Base-by-base conservation (phyloP, 202 grass and related monocot genomes). In the Setaria viridis region DNA sequence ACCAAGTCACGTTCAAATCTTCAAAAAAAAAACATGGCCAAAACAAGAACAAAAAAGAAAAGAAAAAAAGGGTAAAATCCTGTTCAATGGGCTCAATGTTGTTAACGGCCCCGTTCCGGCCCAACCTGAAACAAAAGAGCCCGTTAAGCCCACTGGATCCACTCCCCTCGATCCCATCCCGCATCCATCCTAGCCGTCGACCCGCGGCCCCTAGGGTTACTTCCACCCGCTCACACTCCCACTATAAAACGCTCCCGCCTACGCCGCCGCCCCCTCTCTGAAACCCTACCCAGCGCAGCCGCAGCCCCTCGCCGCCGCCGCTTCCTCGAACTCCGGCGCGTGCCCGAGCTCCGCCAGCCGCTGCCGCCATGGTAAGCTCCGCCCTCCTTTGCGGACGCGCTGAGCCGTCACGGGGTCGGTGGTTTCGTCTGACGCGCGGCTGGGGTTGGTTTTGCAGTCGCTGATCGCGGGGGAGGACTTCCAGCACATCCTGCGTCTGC, bases 401-500 rank as follows among this genome's bases (percentile, higher is more conserved):
- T 11, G 19, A 10, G 2, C 45, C 59, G 35, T 39, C 9, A 13
- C 49, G 19, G 37, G 8, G 4, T 13, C 0, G 57, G 14, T 55
- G 49, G 25, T 69, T 25, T 32, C 11, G n/a, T 62, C 37, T 84
- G 67, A 45, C 21, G 29, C 11, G 77, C 10, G 45, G 19, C 9
- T 30, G 12, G 51, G 16, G 37, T 45, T 25, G 11, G 10, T 3
- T 46, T 70, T 42, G 82, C 37, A 89, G 86, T 88, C 91, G 62
- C 70, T 91, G 81, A 79, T 94, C 49, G 89, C 89, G 8, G 88
- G 72, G 57, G 94, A 97, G 82, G 94, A 97, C 46, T 97, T 97
- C 89, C 94, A 97, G 73, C 94, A 97, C 67, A 97, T 97, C 62
- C 85, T 97, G 35, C 94, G 94, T 94, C 62, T 97, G 46, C 87